These are phyloP conservation scores for Arabidopsis lyrata DNA, from an alignment of 441 rosid species.

Conservation along the genomic window DNA sequence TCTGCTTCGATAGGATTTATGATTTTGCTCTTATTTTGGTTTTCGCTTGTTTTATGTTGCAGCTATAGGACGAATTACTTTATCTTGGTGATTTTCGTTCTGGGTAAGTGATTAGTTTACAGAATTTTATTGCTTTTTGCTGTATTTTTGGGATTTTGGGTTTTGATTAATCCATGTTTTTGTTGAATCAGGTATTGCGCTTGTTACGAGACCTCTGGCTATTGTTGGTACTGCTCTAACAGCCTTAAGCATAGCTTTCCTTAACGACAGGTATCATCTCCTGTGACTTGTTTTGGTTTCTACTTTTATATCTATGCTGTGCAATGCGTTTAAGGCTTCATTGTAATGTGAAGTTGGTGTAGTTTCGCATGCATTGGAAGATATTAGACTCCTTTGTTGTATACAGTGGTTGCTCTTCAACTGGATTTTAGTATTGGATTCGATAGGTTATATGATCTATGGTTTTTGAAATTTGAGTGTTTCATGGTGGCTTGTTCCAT, in stretches of 20 bases:
- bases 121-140: constrained; percentile 8
- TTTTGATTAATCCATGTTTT: constrained; percentile 9
- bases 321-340: constrained; percentile 29
- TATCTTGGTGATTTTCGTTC: constrained; percentile 45
- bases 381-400: constrained; percentile 6
- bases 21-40: constrained; percentile 13
- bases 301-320: constrained; percentile 20
- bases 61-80: constrained; percentile 58
- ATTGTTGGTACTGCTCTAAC: constrained; percentile 50
- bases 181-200: constrained; percentile 45
- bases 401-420: neutral
- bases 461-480: neutral
- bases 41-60: constrained; percentile 25
- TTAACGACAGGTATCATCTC: constrained; percentile 50
- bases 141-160: constrained; percentile 13
- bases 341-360: constrained; percentile 11
- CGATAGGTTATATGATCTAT: constrained; percentile 5
- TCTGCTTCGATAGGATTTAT: neutral
- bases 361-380: neutral
- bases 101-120: constrained; percentile 37
- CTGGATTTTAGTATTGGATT: constrained; percentile 4
- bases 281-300: constrained; percentile 14
- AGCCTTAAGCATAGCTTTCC: constrained; percentile 50
- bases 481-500: neutral
- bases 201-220: constrained; percentile 53